A percentile compares a stretch with the other conserved stretches of the same genome.
Conservation (phyloP, 164 flowering plant genomes). For the Macadamia tetraphylla region DNA sequence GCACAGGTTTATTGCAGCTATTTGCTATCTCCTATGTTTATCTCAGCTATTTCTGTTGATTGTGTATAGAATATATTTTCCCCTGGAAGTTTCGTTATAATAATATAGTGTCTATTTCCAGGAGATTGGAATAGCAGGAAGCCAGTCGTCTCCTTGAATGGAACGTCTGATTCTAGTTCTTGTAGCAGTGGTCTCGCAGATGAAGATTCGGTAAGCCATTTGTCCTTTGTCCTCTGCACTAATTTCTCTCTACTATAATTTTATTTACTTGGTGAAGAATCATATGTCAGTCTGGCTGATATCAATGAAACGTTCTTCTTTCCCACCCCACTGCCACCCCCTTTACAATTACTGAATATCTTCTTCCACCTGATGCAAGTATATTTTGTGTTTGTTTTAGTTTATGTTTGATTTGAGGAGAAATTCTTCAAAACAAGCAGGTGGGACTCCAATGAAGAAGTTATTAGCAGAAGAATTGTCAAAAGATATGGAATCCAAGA, state of each 20-base stretch:
- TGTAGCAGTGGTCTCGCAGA: conserved; percentile 22
- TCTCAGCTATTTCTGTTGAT: not conserved
- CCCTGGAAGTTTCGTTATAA: conserved; percentile 10
- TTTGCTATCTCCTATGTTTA: not conserved
- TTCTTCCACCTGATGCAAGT: not conserved
- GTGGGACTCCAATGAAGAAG: conserved; percentile 57
- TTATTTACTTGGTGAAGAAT: not conserved
- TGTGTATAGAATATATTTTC: not conserved
- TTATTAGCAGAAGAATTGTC: conserved; percentile 66
- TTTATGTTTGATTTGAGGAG: conserved; percentile 24
- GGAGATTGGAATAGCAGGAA: conserved; percentile 27
- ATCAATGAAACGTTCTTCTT: not conserved
- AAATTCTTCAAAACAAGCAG: conserved; percentile 18
- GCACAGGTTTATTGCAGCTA: not conserved
- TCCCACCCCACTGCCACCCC: too few relatives aligned
- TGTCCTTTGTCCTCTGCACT: not conserved
- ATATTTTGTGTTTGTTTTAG: conserved; percentile 18
- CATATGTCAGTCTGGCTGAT: not conserved
- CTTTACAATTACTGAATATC: not conserved
- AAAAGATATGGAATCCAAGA: conserved; percentile 45
- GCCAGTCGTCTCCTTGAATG: conserved; percentile 21
- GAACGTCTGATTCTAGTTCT: conserved; percentile 37
- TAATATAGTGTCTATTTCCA: conserved; percentile 20
- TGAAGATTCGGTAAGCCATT: conserved; percentile 37
- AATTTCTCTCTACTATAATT: not conserved